Conservation (phyloP, 2,329 filamentous ascomycete genomes). For the Pestalotiopsis sp. region DNA sequence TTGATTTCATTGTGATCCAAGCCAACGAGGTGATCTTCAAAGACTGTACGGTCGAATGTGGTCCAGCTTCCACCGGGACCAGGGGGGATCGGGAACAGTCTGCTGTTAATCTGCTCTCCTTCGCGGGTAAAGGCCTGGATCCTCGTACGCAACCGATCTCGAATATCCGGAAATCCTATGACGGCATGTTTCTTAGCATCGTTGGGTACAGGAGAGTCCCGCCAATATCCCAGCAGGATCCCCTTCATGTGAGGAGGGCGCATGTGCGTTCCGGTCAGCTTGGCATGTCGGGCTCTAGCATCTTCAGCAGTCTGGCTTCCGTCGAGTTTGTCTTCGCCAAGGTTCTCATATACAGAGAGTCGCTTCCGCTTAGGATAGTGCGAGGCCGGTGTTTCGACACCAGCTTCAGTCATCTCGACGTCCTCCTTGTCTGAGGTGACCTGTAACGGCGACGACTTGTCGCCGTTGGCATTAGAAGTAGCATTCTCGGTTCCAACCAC, state of each 20-base stretch:
- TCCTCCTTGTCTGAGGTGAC: conserved; percentile 44
- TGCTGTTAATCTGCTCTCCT: conserved; percentile 49
- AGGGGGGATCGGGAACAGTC: conserved; percentile 51
- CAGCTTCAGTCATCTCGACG: conserved; percentile 44
- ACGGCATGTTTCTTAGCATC: conserved; percentile 58
- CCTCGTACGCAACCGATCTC: conserved; percentile 62
- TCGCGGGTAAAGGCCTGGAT: conserved; percentile 54
- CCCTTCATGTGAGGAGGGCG: conserved; percentile 42
- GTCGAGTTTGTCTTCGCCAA: conserved; percentile 51
- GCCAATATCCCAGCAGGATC: conserved; percentile 61
- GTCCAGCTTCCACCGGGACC: conserved; percentile 68
- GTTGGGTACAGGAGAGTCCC: conserved; percentile 56
- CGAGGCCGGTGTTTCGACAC: conserved; percentile 38
- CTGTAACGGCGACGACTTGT: conserved; percentile 38
- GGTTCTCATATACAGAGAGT: conserved; percentile 49
- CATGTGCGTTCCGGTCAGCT: conserved; percentile 26
- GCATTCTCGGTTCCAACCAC: conserved; percentile 43
- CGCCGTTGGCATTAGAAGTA: conserved; percentile 36
- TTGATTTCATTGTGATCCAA: conserved; percentile 62
- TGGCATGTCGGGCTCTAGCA: conserved; percentile 24
- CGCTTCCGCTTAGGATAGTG: conserved; percentile 61
- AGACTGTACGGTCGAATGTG: conserved; percentile 63
- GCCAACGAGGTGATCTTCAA: conserved; percentile 58
- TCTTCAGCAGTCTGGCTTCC: conserved; percentile 33
- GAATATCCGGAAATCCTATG: conserved; percentile 64